These are phyloP conservation scores for Aspergillus ibericus DNA, from an alignment of 2,329 filamentous ascomycete species.

Conservation along the genomic window DNA sequence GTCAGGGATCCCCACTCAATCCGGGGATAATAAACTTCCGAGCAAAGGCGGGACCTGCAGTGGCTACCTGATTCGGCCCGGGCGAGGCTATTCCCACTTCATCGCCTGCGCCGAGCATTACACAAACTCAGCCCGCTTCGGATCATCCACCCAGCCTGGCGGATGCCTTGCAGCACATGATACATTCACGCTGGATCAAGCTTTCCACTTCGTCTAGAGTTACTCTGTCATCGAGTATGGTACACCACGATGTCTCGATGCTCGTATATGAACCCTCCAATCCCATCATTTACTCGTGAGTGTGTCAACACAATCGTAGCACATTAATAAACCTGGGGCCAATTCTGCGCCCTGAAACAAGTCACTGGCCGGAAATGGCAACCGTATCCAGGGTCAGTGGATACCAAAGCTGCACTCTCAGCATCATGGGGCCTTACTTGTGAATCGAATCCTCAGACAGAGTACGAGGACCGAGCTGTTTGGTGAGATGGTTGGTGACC, in stretches of 20 bases:
- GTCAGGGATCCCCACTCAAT: neutral
- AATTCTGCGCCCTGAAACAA: neutral
- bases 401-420: neutral
- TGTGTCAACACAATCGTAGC: neutral
- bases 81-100: slow-evolving; percentile 1
- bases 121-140: neutral
- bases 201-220: neutral
- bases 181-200: neutral
- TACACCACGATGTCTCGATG: no score
- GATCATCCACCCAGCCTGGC: neutral
- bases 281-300: neutral
- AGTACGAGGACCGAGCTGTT: neutral
- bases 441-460: neutral
- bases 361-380: no score
- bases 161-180: neutral
- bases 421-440: neutral
- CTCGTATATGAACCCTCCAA: neutral
- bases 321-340: neutral
- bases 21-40: neutral
- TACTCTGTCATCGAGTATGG: no score
- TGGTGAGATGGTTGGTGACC: neutral
- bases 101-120: neutral
- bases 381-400: no score
- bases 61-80: neutral
- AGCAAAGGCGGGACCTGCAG: neutral